Base-by-base conservation (phyloP, 1,284 basidiomycete genomes). In the Prillingera fragicola region DNA sequence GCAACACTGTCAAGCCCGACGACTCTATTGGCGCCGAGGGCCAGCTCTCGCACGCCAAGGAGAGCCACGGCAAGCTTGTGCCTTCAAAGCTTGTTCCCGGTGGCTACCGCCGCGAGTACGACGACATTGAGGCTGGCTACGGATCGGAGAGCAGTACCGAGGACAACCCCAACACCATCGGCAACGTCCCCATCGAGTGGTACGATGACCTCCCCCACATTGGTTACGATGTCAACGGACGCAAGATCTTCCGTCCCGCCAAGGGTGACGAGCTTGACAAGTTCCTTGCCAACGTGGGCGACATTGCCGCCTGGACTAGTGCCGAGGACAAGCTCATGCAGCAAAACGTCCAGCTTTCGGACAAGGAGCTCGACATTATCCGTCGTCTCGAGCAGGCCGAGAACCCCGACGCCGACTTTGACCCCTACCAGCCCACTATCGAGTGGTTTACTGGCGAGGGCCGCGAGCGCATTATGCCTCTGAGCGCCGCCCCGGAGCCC, bases 131-230 rank as follows among this genome's bases (percentile, higher is more conserved):
- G 62, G 86, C 94, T 14, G 86, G 88, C 41, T 98, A 98, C 69
- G 92, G 95, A 62, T 91, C 87, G 38, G 94, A 98, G 73, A 92
- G 88, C 37, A 92, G 88, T 34, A 97, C 90, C 1, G 94, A 98
- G 76, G 90, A 98, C 89, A 80, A 83, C 52, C 86, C 87, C 26
- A 98, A 97, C 70, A 85, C 92, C 46, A 83, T 96, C 57, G 95
- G 95, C 48, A 82, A 95, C 73, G 78, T 99, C 44, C 95, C 95
- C 34, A 84, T 89, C 76, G 90, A 97, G 67, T 99, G 94, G 90
- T 99, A 99, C 73, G 95, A 98, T 69, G 94, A 98, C 74, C 76
- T 99, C 57, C 95, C 95, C n/a, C 95, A 99, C 74, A 82, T 99
- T 63, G 95, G 95, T 36, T 99, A 99, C 74, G 82, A 91, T 71